Evolutionary conservation across 805 yeast genomes (phyloP), one percentile per base, ranked within the genome.

Genomic region (Suhomyces vadensis): DNA sequence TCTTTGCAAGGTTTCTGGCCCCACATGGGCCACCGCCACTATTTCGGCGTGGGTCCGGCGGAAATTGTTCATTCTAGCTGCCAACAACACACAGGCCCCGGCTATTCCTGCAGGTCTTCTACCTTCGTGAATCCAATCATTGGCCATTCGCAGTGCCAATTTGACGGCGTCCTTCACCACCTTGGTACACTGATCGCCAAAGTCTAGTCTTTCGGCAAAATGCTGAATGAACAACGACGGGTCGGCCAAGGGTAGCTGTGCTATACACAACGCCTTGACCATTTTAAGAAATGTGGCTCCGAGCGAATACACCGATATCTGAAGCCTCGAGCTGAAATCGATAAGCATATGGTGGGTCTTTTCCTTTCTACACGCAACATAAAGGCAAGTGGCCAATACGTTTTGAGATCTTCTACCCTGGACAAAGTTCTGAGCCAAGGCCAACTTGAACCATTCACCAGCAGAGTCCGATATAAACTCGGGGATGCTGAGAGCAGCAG

Each of bases 21-120:
- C 97, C 20, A 94, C 91, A 61, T 89, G 96, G 1, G 98, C 92
- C 6, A 94, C 94, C 0, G 95, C 92, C 13, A 92, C 97, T 42
- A 94, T 85, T 61, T 95, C 98, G 1, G 91, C 79, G 62, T 92
- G 96, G 2, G 95, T 84, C 58, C 98, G 76, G 58, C 97, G 77
- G 61, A 87, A 83, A 59, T 91, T 91, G 66, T 94, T 94, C 98
- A 94, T 95, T 65, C 99, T 78, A 2, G 97, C 94, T 0, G 99
- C 99, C 40, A 94, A 68, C 36, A 95, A 62, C 1, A 94, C 73
- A 65, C 97, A 90, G 0, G 99, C 99, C 17, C 98, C 99, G 0
- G 99, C 99, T 42, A 94, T 81, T 56, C 99, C 99, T 0, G 99
- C 98, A 0, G 99, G 99, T 50, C 98, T 76, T 60, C 99, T 78